Percentiles rank a stretch among this genome's conserved stretches.
These are phyloP conservation scores for Xylaria nigripes DNA, from an alignment of 495 filamentous ascomycete species.

Conservation along the genomic window DNA sequence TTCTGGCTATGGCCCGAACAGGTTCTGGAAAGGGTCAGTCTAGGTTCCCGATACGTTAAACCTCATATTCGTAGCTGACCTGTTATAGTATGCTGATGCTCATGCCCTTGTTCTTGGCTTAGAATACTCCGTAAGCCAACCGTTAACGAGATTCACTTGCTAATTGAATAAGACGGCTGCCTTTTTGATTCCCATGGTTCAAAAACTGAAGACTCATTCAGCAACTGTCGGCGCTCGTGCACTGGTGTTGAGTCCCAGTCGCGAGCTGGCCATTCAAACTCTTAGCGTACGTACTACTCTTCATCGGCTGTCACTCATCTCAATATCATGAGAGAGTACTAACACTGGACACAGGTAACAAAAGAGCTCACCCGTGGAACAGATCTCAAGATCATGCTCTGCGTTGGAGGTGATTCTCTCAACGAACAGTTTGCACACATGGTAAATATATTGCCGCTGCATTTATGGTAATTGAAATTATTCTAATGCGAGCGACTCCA, in stretches of 20 bases:
- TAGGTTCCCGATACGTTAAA: not conserved
- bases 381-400: slow-evolving; percentile 75
- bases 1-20: slow-evolving; percentile 95
- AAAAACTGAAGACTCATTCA: slow-evolving; percentile 85
- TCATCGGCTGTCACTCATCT: not conserved
- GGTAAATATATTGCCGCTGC: slow-evolving; percentile 19
- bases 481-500: not conserved
- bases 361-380: slow-evolving; percentile 89
- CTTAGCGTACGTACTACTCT: slow-evolving; percentile 36
- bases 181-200: slow-evolving; percentile 96
- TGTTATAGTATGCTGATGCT: not conserved
- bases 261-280: slow-evolving; percentile 91
- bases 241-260: slow-evolving; percentile 79
- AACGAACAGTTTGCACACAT: slow-evolving; percentile 94
- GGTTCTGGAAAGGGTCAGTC: slow-evolving; percentile 70
- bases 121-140: not conserved
- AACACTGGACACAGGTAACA: slow-evolving; percentile 52
- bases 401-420: slow-evolving; percentile 90
- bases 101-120: not conserved
- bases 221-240: slow-evolving; percentile 74
- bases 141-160: not conserved
- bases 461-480: not conserved
- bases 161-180: slow-evolving; percentile 55
- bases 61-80: not conserved
- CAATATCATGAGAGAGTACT: not conserved